Evolutionary conservation across 108 stramenopile genomes (phyloP), one percentile per base, ranked within the genome.

Genomic region (Cyclostephanos invisitatus): DNA sequence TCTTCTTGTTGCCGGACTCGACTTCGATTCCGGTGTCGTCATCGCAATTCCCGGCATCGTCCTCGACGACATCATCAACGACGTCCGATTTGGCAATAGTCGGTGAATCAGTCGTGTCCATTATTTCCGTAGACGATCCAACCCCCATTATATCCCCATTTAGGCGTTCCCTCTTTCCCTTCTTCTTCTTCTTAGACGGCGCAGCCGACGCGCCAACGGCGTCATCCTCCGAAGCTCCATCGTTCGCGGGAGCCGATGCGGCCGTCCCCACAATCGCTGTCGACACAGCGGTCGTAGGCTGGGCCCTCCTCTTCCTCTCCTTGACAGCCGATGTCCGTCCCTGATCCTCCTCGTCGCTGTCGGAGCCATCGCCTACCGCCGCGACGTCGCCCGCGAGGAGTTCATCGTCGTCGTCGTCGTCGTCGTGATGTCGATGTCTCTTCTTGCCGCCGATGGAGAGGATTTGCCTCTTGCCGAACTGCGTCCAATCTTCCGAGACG

Each of bases 91-190:
- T 36, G 14, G 20, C 50, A 28, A 40, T 9, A 21, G 46, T 51
- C 0, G 12, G 29, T 47, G 8, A 21, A 37, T 49, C 54, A 12
- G 7, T 50, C 22, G 50, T 49, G 27, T 28, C 53, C 10, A 37
- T 38, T 29, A 9, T 40, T 21, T 53, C 29, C 25, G 38, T 56
- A 62, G 55, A 63, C 60, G 18, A 40, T n/a, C 40, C 36, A 4
- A 42, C n/a, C 36, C n/a, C 60, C n/a, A 40, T 53, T 50, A 51
- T 44, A 37, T 75, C 62, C 56, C 65, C 55, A 49, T 38, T 37
- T 48, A 74, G n/a, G 25, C 86, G 81, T 62, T 86, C 88, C 68
- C 86, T 90, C 51, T 87, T 87, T 17, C 82, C 84, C 35, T 87
- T 89, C 58, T 88, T 87, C 61, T 83, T 86, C 20, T 79, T 81